phyloP scores from a whole-genome alignment of 768 basidiomycete species.

The Mycena epipterygia region DNA sequence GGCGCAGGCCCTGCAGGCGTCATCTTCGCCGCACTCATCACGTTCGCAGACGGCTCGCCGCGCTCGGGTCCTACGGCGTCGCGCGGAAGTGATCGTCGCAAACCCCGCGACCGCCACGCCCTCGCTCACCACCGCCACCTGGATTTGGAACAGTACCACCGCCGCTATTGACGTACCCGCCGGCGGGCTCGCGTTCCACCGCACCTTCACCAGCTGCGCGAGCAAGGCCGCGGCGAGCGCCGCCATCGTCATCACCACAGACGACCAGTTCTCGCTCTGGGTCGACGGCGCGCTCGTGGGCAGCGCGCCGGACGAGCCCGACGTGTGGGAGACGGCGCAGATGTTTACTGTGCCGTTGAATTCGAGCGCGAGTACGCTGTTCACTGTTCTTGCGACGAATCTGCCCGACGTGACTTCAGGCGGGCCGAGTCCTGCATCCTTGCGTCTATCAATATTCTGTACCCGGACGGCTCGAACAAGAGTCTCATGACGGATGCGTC shows the following conservation, averaged over 20 bases:
- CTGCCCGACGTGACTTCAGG: slow-evolving; percentile 37
- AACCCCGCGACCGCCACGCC: slow-evolving; percentile 24
- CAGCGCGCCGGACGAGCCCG: slow-evolving; percentile 33
- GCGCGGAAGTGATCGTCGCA: slow-evolving; percentile 39
- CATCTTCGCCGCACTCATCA: slow-evolving; percentile 42
- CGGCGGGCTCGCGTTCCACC: slow-evolving; percentile 45
- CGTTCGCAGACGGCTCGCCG: slow-evolving; percentile 44
- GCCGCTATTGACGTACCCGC: slow-evolving; percentile 39
- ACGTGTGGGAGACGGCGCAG: slow-evolving; percentile 41
- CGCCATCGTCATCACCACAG: slow-evolving; percentile 40
- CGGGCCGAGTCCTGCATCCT: slow-evolving; percentile 41
- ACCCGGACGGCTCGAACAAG: too few species aligned
- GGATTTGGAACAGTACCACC: slow-evolving; percentile 44
- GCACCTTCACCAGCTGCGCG: too few species aligned
- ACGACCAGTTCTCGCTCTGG: slow-evolving; percentile 45
- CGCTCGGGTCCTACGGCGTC: slow-evolving; percentile 38
- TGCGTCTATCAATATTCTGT: slow-evolving; percentile 40
- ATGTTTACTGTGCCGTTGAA: slow-evolving; percentile 31
- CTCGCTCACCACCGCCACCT: slow-evolving; percentile 39
- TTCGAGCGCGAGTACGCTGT: slow-evolving; percentile 9
- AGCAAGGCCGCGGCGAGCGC: slow-evolving; percentile 40
- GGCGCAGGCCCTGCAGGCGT: slow-evolving; percentile 45
- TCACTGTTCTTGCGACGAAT: slow-evolving; percentile 40
- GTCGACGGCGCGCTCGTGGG: slow-evolving; percentile 43
- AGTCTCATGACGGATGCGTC: slow-evolving; percentile 40